Base-by-base conservation (phyloP, 2,329 filamentous ascomycete genomes). In the Hymenoscyphus albidus region DNA sequence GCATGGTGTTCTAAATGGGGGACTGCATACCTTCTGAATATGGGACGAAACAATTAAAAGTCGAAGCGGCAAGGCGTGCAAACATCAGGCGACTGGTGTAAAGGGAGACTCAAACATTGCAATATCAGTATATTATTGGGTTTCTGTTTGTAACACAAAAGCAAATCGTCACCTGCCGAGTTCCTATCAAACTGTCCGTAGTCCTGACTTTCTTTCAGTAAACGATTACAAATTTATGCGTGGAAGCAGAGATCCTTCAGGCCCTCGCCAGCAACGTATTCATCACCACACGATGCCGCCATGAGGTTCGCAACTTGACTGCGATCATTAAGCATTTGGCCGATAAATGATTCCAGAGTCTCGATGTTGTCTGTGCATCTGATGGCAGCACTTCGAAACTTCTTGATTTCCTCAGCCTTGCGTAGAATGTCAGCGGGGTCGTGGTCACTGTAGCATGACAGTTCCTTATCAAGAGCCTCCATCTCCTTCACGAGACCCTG, bases 181-280 rank as follows among this genome's bases (percentile, higher is more conserved):
- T 22, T 54, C 55, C 55, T n/a, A 27, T 31, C 55, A 35, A n/a
- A 5, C 55, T 32, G 10, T 22, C 44, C 6, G 14, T 57, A 16
- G 22, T 57, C 27, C 18, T 57, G 35, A 57, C 32, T 13, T 57
- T 35, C 31, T 12, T 22, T n/a, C 55, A 57, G 55, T 35, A 60
- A 35, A 22, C 18, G 48, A 22, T 44, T 60, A 35, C 48, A 55
- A 44, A n/a, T 31, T 62, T n/a, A 65, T n/a, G 39, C 61, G 13
- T 38, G 31, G 55, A 48, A 54, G 35, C 62, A 72, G n/a, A 76
- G 69, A 65, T 78, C 81, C 65, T 74, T 78, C 68, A 83, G 73
- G 18, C 79, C 78, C 51, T 78, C 77, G 57, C 81, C 81, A 62
- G 80, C 76, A 44, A 80, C 77, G 68, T 77, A 83, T 69, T 84